These are phyloP conservation scores for Podaxis mareebaensis DNA, from an alignment of 768 basidiomycete genomes.

Conservation along the genomic window DNA sequence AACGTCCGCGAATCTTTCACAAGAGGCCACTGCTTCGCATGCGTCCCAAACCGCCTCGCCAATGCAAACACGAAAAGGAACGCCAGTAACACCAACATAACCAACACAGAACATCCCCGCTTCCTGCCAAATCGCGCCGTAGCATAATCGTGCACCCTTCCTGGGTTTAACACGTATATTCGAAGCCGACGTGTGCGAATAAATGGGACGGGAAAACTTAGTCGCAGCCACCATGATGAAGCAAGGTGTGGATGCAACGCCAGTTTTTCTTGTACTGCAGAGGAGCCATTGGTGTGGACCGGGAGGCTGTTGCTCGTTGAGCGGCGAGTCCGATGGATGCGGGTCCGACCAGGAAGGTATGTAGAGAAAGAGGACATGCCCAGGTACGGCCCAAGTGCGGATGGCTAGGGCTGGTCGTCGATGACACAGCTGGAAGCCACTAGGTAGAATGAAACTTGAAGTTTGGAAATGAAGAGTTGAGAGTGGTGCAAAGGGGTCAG, in stretches of 20 bases:
- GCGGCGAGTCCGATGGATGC: conserved; percentile 38
- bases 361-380: conserved; percentile 48
- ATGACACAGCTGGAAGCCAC: not conserved
- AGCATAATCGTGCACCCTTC: conserved; percentile 57
- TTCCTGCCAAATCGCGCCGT: conserved; percentile 58
- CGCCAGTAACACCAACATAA: conserved; percentile 43
- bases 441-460: not conserved
- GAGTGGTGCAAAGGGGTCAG: not conserved
- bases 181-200: conserved; percentile 55
- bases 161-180: conserved; percentile 60
- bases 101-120: conserved; percentile 55
- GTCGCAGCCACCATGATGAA: conserved; percentile 57
- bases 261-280: conserved; percentile 65
- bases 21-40: conserved; percentile 61
- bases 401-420: not conserved
- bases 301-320: conserved; percentile 32
- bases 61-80: conserved; percentile 62
- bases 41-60: conserved; percentile 58
- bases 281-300: conserved; percentile 38
- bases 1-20: conserved; percentile 49
- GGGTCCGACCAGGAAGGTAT: conserved; percentile 44
- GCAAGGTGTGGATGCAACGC: conserved; percentile 38
- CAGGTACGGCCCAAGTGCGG: conserved; percentile 28
- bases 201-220: conserved; percentile 63
- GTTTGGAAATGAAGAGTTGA: not conserved